phyloP scores from a whole-genome alignment of 1,284 basidiomycete species.

The Neonothopanus nambi region DNA sequence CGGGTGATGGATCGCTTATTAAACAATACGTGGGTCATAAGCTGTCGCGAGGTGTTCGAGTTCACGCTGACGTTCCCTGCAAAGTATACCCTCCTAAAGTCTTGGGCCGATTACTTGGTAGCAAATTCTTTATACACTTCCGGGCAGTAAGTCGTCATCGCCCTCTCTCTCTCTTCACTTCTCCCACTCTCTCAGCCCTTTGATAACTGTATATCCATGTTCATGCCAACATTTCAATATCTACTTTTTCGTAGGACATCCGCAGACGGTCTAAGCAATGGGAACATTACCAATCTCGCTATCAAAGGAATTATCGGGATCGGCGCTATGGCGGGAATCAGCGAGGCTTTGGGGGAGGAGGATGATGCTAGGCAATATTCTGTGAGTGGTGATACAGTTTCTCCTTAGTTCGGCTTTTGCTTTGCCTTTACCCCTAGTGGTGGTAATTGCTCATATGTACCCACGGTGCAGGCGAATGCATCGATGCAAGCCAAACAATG shows the following conservation, averaged over 20 bases:
- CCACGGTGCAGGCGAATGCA: constrained; percentile 10
- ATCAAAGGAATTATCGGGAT: constrained; percentile 45
- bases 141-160: constrained; percentile 21
- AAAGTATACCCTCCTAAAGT: constrained; percentile 11
- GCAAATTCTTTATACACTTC: constrained; percentile 23
- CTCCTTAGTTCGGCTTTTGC: background rate
- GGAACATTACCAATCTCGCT: constrained; percentile 35
- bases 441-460: background rate
- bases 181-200: no score
- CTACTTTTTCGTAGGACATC: constrained; percentile 18
- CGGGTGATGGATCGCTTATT: constrained; percentile 8
- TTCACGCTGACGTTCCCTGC: background rate
- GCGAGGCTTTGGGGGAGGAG: constrained; percentile 24
- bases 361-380: constrained; percentile 27
- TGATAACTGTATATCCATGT: no score
- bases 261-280: constrained; percentile 22
- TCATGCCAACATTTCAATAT: no score
- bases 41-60: background rate
- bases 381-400: constrained; percentile 20
- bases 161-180: no score
- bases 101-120: constrained; percentile 26
- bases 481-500: constrained; percentile 1
- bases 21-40: constrained; percentile 8
- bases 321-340: constrained; percentile 41
- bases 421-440: no score